A percentile compares a stretch with the other conserved stretches of the same genome.
phyloP scores from a whole-genome alignment of 192 early-diverging fungal genomes.

The Umbelopsis isabellina region DNA sequence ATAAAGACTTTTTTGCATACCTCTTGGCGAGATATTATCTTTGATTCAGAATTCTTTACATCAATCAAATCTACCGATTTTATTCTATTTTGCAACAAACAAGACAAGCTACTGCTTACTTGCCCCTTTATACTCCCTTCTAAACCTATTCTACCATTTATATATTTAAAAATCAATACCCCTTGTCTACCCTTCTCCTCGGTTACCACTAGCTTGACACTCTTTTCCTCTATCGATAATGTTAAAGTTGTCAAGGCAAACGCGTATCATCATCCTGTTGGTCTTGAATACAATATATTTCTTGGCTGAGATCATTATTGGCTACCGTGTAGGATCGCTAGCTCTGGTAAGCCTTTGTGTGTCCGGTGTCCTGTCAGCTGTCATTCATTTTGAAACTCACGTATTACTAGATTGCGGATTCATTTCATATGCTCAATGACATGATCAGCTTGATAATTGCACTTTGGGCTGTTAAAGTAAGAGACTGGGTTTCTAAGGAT shows the following conservation, averaged over 20 bases:
- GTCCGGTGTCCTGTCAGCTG: neutral
- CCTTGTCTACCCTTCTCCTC: neutral
- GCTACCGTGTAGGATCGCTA: conserved; percentile 75
- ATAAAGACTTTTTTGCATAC: neutral
- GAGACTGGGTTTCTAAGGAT: conserved; percentile 13
- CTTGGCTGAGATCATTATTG: conserved; percentile 79
- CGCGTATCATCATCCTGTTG: conserved; percentile 63
- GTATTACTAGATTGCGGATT: conserved; percentile 68
- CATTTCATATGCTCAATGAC: conserved; percentile 93
- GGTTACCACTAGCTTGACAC: neutral
- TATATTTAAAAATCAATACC: neutral
- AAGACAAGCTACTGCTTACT: neutral
- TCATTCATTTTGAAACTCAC: neutral
- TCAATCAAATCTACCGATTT: too few relatives aligned
- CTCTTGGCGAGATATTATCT: too few relatives aligned
- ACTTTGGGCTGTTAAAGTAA: conserved; percentile 75
- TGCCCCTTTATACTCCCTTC: neutral
- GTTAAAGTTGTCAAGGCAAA: conserved; percentile 49
- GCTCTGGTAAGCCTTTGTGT: conserved; percentile 52
- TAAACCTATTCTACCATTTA: neutral
- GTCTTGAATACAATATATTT: conserved; percentile 71
- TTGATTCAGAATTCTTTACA: too few relatives aligned
- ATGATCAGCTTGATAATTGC: conserved; percentile 77
- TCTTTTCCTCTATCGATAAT: neutral
- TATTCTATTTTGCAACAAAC: too few relatives aligned